phyloP scores from a whole-genome alignment of 2,329 filamentous ascomycete species.

The Saccharata proteae region DNA sequence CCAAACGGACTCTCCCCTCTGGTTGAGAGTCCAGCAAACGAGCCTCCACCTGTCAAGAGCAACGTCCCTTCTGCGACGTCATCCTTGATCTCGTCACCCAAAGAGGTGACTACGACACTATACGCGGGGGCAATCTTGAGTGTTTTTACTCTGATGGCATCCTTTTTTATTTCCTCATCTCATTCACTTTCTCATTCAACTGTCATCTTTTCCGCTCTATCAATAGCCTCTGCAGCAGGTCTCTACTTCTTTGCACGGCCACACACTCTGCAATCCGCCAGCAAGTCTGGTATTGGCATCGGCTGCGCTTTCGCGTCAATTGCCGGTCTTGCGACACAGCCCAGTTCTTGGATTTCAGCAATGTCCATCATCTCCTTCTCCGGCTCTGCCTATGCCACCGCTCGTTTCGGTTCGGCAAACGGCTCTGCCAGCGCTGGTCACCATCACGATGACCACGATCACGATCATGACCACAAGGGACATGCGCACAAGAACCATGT shows the following conservation, averaged over 20 bases:
- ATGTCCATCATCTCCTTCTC: too few species aligned
- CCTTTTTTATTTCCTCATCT: slow-evolving; percentile 20
- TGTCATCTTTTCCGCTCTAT: slow-evolving; percentile 26
- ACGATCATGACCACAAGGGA: slow-evolving; percentile 16
- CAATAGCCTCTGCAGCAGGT: slow-evolving; percentile 30
- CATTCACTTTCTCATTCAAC: slow-evolving; percentile 21
- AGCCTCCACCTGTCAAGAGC: not conserved
- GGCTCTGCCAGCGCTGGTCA: not conserved
- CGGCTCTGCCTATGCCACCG: slow-evolving; percentile 9
- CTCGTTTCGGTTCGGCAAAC: not conserved
- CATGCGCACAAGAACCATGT: slow-evolving; percentile 14
- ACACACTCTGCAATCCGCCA: slow-evolving; percentile 26
- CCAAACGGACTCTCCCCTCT: slow-evolving; percentile 5
- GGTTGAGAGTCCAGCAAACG: slow-evolving; percentile 7
- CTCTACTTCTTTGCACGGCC: slow-evolving; percentile 31
- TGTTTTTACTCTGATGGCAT: slow-evolving; percentile 23
- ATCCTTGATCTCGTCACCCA: slow-evolving; percentile 23
- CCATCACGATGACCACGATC: slow-evolving; percentile 17
- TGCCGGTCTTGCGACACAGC: slow-evolving; percentile 17
- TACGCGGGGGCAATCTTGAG: slow-evolving; percentile 26
- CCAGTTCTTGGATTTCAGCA: slow-evolving; percentile 10
- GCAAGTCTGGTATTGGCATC: slow-evolving; percentile 20
- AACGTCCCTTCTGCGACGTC: slow-evolving; percentile 10
- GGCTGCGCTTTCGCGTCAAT: slow-evolving; percentile 16
- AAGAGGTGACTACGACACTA: slow-evolving; percentile 31